Base-by-base conservation (phyloP, 2,329 filamentous ascomycete genomes). In the Diaporthe destruens region DNA sequence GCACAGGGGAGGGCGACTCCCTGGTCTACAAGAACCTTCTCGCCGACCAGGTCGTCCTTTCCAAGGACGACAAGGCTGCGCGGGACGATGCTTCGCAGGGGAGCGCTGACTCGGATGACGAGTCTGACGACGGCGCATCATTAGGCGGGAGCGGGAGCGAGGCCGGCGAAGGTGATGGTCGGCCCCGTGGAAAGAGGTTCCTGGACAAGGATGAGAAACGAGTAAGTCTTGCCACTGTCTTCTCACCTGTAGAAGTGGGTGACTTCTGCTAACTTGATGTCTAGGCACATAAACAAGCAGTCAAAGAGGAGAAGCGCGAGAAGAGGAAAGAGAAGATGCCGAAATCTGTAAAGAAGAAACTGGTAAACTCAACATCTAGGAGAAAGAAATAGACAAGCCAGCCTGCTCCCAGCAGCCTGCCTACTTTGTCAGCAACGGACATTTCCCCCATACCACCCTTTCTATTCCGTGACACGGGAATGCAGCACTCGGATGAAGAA, bases 291-390 rank as follows among this genome's bases (percentile, higher is more conserved):
- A 99, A 99, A 82, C 89, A 90, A 80, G 92, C 93, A 1, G 93
- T 98, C 77, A 99, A 98, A 84, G 96, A 98, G 79, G 96, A 95
- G 79, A 98, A 98, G 85, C 91, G 94, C 47, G 95, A 98, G 82
- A 95, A 97, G 85, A 87, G 96, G 74, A 94, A 96, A 82, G 93
- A 94, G 5, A 99, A 99, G 87, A 97, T 99, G 84, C 96, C 96
- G 0, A 99, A 99, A 84, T 91, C 97, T 80, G 76, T 98, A 44
- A 99, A 99, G 88, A 98, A 98, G 87, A 94, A 93, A 80, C 83
- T 97, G 72, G 89, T 97, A 34, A 88, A 87, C 71, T 85, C 86
- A 75, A 87, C 87, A 20, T 86, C 89, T 71, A 85, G 90, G 76
- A 90, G 88, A 79, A 92, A 93, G 84, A 92, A 89, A 80, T 88